phyloP scores from a whole-genome alignment of 2,329 filamentous ascomycete species.

The Acrocalymma vagum region DNA sequence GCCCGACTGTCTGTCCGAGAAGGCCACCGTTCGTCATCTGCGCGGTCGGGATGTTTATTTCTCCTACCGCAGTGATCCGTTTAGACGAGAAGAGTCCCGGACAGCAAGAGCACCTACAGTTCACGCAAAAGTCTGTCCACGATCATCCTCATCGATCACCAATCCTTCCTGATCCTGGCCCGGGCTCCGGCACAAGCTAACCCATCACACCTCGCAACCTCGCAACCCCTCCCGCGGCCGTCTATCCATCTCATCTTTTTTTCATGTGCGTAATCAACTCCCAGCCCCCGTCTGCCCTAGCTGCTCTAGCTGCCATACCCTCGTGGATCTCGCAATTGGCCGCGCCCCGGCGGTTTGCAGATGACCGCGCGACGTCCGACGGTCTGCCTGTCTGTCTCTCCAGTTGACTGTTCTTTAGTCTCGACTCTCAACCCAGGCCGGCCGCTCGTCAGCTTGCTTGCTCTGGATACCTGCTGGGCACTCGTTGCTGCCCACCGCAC shows the following conservation, averaged over 20 bases:
- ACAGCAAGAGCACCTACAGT: no score
- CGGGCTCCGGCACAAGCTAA: no score
- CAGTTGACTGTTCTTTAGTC: constrained; percentile 5
- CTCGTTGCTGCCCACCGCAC: constrained; percentile 1
- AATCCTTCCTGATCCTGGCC: no score
- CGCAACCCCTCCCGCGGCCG: neutral
- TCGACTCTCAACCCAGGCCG: constrained; percentile 1
- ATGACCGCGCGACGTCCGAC: constrained; percentile 21
- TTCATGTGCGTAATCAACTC: constrained; percentile 19
- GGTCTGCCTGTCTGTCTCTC: constrained; percentile 19
- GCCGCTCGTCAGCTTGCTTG: constrained; percentile 14
- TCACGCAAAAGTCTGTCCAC: no score
- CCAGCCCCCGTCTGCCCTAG: neutral
- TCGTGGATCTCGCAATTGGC: constrained; percentile 13
- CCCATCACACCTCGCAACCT: neutral
- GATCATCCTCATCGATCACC: no score
- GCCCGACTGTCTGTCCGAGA: no score
- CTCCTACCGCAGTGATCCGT: no score
- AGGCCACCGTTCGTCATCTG: no score
- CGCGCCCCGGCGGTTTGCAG: constrained; percentile 22
- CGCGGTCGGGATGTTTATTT: no score
- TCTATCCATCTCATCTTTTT: constrained; percentile 1
- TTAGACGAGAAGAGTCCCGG: no score
- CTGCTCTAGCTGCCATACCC: constrained; percentile 8
- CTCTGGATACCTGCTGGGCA: constrained; percentile 23